Evolutionary conservation across 2,329 filamentous ascomycete species (phyloP).

Genomic region (Cladorrhinum sp.): DNA sequence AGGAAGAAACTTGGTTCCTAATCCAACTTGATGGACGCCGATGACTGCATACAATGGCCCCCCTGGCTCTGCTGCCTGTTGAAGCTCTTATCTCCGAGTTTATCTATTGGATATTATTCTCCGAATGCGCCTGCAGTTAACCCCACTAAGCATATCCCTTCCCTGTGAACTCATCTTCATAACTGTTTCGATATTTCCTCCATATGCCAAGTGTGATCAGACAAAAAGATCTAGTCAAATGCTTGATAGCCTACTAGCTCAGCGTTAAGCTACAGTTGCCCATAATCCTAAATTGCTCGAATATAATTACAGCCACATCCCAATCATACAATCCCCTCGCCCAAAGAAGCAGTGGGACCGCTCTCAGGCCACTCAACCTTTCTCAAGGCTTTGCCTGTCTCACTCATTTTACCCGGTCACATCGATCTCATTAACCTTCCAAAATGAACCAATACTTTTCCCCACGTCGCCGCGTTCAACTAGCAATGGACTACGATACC

Average conservation of each 20-base stretch:
- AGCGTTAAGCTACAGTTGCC: too few species aligned
- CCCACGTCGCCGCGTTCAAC: background rate
- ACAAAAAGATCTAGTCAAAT: too few species aligned
- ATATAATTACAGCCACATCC: too few species aligned
- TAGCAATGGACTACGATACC: background rate
- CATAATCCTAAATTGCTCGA: too few species aligned
- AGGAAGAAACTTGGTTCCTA: background rate
- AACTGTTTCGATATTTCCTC: background rate
- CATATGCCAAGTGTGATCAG: background rate
- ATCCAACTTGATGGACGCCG: background rate
- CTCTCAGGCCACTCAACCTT: background rate
- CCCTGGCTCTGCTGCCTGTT: slow-evolving; percentile 5
- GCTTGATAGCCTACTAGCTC: too few species aligned
- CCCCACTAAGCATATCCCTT: background rate
- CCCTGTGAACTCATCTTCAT: background rate
- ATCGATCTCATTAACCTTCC: background rate
- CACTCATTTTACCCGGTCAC: background rate
- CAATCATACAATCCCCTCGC: background rate
- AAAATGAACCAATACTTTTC: background rate
- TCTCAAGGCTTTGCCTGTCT: background rate
- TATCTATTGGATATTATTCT: slow-evolving; percentile 3
- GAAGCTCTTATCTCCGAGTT: slow-evolving; percentile 1
- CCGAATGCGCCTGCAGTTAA: background rate
- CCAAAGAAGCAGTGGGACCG: background rate
- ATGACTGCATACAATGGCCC: background rate